These are phyloP conservation scores for Solanum megistacrolobum DNA, from an alignment of 257 asterid genomes.

Conservation along the genomic window DNA sequence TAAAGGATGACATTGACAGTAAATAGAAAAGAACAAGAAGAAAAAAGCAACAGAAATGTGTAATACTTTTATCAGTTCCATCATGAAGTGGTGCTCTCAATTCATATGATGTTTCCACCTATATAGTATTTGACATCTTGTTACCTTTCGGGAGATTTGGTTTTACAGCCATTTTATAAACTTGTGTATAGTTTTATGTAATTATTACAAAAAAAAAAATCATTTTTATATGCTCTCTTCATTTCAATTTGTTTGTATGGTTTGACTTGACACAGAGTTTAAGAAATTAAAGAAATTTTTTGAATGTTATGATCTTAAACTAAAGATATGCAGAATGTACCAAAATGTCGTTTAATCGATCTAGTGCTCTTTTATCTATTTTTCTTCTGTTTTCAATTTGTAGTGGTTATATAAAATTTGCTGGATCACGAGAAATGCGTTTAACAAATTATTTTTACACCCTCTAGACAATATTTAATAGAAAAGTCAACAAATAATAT, in stretches of 20 bases:
- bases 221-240: too few species aligned
- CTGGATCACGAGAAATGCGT: not conserved
- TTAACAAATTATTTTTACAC: not conserved
- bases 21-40: not conserved
- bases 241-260: too few species aligned
- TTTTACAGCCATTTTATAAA: too few species aligned
- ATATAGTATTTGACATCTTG: not conserved
- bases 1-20: slow-evolving; percentile 36
- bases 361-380: not conserved
- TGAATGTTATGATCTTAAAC: too few species aligned
- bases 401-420: not conserved
- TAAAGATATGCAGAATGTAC: too few species aligned
- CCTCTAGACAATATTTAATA: not conserved
- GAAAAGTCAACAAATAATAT: not conserved
- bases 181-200: too few species aligned
- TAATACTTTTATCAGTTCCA: not conserved
- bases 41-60: not conserved
- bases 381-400: not conserved
- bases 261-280: too few species aligned
- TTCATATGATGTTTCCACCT: not conserved
- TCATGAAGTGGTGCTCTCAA: not conserved
- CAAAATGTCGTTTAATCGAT: too few species aligned
- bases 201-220: too few species aligned
- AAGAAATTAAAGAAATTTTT: too few species aligned
- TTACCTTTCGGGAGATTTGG: too few species aligned